Percentiles rank a stretch among this genome's conserved stretches.
Conservation (phyloP, 208 protist species). For the Herpetomonas samuelpessoai region DNA sequence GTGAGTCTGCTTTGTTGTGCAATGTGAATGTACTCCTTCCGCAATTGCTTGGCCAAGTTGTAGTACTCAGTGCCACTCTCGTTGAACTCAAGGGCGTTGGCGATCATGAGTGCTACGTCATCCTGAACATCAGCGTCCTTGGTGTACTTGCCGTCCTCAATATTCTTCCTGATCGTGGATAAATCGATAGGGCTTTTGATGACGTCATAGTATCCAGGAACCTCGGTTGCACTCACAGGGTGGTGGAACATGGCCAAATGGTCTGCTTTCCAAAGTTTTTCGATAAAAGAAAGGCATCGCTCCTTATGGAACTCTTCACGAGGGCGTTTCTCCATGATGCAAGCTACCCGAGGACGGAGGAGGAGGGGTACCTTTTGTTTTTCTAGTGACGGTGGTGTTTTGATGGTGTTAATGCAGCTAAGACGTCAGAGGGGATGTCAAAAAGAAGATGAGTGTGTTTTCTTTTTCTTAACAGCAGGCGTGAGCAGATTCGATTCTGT, state of each 20-base stretch:
- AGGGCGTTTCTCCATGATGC: constrained; percentile 32
- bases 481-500: too few relatives aligned
- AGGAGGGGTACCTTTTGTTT: neutral
- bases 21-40: constrained; percentile 39
- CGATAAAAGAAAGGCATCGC: constrained; percentile 59
- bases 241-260: constrained; percentile 86
- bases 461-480: too few relatives aligned
- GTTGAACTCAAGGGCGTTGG: constrained; percentile 89
- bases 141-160: constrained; percentile 60
- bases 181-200: constrained; percentile 76
- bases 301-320: constrained; percentile 44
- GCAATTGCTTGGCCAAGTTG: constrained; percentile 53
- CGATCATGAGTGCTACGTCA: constrained; percentile 82
- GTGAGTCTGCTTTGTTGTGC: constrained; percentile 47
- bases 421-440: too few relatives aligned
- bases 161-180: constrained; percentile 63
- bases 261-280: constrained; percentile 73
- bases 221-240: constrained; percentile 71
- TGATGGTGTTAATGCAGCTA: too few relatives aligned
- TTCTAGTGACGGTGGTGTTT: constrained; percentile 3
- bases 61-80: constrained; percentile 61
- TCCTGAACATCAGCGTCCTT: constrained; percentile 68
- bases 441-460: too few relatives aligned
- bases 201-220: constrained; percentile 75
- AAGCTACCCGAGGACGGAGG: too few relatives aligned